A percentile compares a stretch with the other conserved stretches of the same genome.
Conservation (phyloP, 2,329 filamentous ascomycete species). For the Arachnopeziza araneosa region DNA sequence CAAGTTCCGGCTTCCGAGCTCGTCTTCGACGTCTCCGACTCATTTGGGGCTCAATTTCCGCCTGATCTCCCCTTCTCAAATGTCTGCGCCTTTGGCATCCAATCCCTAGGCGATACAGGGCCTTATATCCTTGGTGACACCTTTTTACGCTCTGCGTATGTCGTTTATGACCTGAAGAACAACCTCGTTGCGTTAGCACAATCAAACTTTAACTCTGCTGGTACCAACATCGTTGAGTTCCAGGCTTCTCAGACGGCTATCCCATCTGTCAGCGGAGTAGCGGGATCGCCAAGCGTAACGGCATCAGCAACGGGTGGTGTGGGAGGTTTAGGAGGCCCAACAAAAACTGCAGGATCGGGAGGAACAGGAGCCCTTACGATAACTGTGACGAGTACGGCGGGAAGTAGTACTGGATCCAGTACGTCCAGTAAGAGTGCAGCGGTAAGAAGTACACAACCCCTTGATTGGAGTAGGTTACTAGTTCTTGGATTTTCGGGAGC, state of each 20-base stretch:
- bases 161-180: slow-evolving; percentile 48
- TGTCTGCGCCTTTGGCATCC: slow-evolving; percentile 49
- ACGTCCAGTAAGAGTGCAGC: background rate
- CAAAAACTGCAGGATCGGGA: background rate
- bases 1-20: slow-evolving; percentile 42
- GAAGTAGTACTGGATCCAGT: background rate
- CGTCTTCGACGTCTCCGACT: slow-evolving; percentile 27
- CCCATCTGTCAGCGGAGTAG: slow-evolving; percentile 17
- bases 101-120: slow-evolving; percentile 10
- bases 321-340: background rate
- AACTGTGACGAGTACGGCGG: background rate
- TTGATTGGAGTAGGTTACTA: background rate
- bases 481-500: background rate
- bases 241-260: slow-evolving; percentile 13
- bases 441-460: background rate
- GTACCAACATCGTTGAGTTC: slow-evolving; percentile 19
- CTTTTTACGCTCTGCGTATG: slow-evolving; percentile 48
- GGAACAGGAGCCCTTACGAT: too few relatives aligned
- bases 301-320: background rate
- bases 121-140: slow-evolving; percentile 39
- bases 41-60: slow-evolving; percentile 11
- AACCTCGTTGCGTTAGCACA: slow-evolving; percentile 44
- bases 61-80: slow-evolving; percentile 26
- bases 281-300: background rate
- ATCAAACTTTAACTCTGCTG: slow-evolving; percentile 37